Conservation (phyloP, 768 basidiomycete genomes). For the Rhodotorula graminis region DNA sequence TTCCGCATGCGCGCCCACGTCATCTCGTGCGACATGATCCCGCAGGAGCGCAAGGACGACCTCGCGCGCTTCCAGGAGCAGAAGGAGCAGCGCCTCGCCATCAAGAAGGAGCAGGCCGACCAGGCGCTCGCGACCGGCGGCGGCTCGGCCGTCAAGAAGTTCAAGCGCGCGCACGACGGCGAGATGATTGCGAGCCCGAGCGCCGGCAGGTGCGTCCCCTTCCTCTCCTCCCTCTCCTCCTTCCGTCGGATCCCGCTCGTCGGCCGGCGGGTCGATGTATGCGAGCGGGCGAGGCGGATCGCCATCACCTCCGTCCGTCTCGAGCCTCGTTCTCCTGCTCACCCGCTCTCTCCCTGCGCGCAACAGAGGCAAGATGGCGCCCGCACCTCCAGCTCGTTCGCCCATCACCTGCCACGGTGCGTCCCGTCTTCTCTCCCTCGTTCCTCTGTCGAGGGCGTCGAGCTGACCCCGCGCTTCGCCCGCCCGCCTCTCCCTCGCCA, state of each 20-base stretch:
- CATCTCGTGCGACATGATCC: not conserved
- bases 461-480: not conserved
- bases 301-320: not conserved
- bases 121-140: not conserved
- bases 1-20: constrained; percentile 39
- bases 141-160: constrained; percentile 17
- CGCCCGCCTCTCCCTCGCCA: not conserved
- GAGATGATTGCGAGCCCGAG: not conserved
- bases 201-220: not conserved
- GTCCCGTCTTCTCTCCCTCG: not conserved
- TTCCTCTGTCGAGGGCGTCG: too few species aligned
- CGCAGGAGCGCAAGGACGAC: constrained; percentile 8
- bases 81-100: constrained; percentile 8
- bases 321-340: not conserved
- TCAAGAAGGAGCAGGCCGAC: constrained; percentile 7
- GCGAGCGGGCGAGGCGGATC: constrained; percentile 5
- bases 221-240: not conserved
- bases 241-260: not conserved
- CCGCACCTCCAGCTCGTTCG: constrained; percentile 22
- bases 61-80: constrained; percentile 6
- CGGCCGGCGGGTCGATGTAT: constrained; percentile 4
- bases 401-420: constrained; percentile 46
- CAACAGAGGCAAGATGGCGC: not conserved
- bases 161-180: constrained; percentile 8
- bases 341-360: not conserved